Base-by-base conservation (phyloP, 805 yeast genomes). In the Myxozyma nipponensis region DNA sequence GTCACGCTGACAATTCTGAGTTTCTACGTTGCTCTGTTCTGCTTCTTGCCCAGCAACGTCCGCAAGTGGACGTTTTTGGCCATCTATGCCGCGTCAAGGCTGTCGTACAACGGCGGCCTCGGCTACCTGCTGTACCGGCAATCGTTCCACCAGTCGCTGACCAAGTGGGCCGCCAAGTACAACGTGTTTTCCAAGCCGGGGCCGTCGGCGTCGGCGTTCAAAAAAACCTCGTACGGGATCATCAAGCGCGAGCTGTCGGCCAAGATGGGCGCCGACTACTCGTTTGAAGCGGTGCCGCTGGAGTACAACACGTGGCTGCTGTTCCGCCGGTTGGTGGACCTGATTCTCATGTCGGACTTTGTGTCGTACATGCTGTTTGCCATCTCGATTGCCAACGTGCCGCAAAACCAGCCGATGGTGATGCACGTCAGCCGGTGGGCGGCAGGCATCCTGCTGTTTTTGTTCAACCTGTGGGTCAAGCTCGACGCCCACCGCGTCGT, bases 401-500 rank as follows among this genome's bases (percentile, higher is more conserved):
- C 78, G 22, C 64, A 77, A 7, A 62, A 63, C 28, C 83, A 81
- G 60, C 57, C 71, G 1, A 55, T 69, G 35, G 67, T 73, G 58
- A 63, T 82, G 43, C 70, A 77, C 17, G 66, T 69, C 50, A 66
- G 77, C 30, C 74, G 89, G 61, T 70, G 85, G 63, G 47, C 70
- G 1, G 67, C 81, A 15, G 95, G 95, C n/a, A 59, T 74, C 1
- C 56, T 70, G 3, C 74, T 86, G 59, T 80, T 86, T 53, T 52
- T 84, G 18, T 84, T 87, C 71, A 86, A 86, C 63, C 72, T 84
- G 25, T 84, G 93, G 89, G 95, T 86, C 42, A 86, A 86, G 65
- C 69, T 86, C 22, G 90, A 87, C 66, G 95, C 95, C 30, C 95
- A 86, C 66, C 77, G 89, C 58, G 89, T 86, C 18, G 89, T 86